These are phyloP conservation scores for Carpinus viminea DNA, from an alignment of 306 rosid genomes.

Conservation along the genomic window DNA sequence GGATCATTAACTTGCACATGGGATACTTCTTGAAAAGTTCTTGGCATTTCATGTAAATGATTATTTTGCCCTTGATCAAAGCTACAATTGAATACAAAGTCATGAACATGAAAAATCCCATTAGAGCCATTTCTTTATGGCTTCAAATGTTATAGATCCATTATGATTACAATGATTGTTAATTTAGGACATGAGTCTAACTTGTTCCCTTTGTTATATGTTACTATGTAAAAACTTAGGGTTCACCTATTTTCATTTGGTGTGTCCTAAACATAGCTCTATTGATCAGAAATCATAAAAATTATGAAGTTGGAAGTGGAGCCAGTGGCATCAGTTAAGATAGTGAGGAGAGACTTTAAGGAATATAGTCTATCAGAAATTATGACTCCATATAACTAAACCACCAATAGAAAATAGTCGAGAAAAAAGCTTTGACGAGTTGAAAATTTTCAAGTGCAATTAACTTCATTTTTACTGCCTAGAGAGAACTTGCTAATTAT, in stretches of 20 bases:
- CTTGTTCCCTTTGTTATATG: too few species aligned
- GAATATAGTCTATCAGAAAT: background rate
- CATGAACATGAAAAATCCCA: constrained; percentile 44
- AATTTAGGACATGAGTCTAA: too few species aligned
- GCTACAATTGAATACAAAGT: constrained; percentile 37
- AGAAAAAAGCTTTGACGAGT: background rate
- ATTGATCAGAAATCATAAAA: background rate
- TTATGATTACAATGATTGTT: background rate
- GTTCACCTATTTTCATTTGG: too few species aligned
- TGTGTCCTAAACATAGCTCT: background rate
- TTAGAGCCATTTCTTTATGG: constrained; percentile 26
- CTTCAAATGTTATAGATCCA: background rate
- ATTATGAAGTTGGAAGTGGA: background rate
- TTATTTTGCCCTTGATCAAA: constrained; percentile 54
- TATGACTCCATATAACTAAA: background rate
- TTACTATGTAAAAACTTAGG: too few species aligned
- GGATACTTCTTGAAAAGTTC: constrained; percentile 48
- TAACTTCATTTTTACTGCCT: background rate
- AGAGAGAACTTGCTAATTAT: too few species aligned
- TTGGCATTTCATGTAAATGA: constrained; percentile 45
- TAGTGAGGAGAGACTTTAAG: background rate
- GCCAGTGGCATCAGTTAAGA: background rate
- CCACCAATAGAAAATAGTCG: background rate
- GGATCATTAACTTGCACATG: constrained; percentile 47
- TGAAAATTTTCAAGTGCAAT: background rate